A percentile compares a stretch with the other conserved stretches of the same genome.
Evolutionary conservation across 257 asterid genomes (phyloP).

Genomic region (Paraleonurus japonicus): DNA sequence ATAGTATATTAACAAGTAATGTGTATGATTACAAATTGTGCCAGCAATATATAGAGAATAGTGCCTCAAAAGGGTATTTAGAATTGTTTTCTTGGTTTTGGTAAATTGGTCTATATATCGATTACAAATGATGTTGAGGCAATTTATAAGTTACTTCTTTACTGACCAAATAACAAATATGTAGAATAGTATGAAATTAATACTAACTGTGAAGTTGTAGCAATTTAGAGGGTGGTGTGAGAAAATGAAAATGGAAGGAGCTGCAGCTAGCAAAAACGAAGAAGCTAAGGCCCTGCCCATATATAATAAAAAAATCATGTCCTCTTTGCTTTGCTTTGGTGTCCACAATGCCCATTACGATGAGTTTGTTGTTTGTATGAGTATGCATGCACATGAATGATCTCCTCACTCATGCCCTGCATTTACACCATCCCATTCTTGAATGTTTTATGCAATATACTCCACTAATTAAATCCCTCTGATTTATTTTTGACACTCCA

Average conservation of each 20-base stretch:
- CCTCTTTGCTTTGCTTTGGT: neutral
- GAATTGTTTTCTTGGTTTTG: too few species aligned
- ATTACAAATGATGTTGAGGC: too few species aligned
- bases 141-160: too few species aligned
- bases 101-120: too few species aligned
- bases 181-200: too few species aligned
- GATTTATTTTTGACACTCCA: slow-evolving; percentile 19
- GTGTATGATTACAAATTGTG: neutral
- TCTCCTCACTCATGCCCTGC: neutral
- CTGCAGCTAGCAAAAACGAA: neutral
- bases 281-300: too few species aligned
- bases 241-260: neutral
- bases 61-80: too few species aligned
- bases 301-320: neutral
- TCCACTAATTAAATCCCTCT: neutral
- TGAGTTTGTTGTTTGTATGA: neutral
- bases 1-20: too few species aligned
- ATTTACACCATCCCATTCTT: neutral
- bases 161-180: too few species aligned
- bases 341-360: neutral
- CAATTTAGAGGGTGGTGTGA: neutral
- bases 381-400: neutral
- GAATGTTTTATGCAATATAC: neutral
- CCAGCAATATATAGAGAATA: too few species aligned
- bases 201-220: too few species aligned